Evolutionary conservation across 768 basidiomycete species (phyloP).

Genomic region (Amanita brunnescens): DNA sequence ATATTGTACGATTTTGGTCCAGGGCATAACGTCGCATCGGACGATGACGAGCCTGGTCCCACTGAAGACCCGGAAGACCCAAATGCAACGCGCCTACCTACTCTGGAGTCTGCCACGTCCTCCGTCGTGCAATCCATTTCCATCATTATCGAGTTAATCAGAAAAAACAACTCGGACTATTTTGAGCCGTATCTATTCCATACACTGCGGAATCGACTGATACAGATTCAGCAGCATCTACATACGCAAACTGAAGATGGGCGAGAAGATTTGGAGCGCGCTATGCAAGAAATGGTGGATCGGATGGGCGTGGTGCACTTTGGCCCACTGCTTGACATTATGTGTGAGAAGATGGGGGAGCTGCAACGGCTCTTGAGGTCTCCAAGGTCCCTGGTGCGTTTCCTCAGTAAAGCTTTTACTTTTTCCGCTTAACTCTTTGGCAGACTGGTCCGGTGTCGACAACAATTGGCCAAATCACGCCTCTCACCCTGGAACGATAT

Average conservation of each 20-base stretch:
- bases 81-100: constrained; percentile 17
- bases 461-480: constrained; percentile 63
- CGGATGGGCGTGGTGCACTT: constrained; percentile 89
- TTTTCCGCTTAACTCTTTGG: constrained; percentile 2
- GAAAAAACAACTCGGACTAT: constrained; percentile 97
- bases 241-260: constrained; percentile 44
- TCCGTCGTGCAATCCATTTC: constrained; percentile 82
- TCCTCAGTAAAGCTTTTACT: background rate
- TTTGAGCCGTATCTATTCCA: constrained; percentile 98
- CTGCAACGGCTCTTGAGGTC: constrained; percentile 61
- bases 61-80: constrained; percentile 13
- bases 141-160: constrained; percentile 87
- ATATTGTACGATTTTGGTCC: constrained; percentile 61
- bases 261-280: constrained; percentile 56
- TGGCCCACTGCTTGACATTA: constrained; percentile 66
- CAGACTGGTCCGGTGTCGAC: constrained; percentile 65
- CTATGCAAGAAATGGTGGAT: constrained; percentile 76
- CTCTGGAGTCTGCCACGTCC: constrained; percentile 53
- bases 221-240: constrained; percentile 74
- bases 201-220: constrained; percentile 82
- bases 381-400: constrained; percentile 72
- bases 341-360: constrained; percentile 58
- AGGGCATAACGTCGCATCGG: constrained; percentile 9
- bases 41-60: constrained; percentile 16
- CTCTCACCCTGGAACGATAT: constrained; percentile 91